Evolutionary conservation across 208 protist genomes (phyloP).

Genomic region (Wallacemonas sp.): DNA sequence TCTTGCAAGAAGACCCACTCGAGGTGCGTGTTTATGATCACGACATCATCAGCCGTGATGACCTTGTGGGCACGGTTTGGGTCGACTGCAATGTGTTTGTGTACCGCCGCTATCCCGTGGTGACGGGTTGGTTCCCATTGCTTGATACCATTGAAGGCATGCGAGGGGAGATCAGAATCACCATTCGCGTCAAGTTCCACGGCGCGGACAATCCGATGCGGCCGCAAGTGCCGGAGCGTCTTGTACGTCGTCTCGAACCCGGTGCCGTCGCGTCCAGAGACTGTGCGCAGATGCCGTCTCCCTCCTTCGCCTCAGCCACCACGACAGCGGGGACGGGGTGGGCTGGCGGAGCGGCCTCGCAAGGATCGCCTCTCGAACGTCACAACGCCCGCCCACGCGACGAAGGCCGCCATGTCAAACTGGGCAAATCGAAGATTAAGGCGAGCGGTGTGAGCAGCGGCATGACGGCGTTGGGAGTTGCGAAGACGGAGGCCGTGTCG

Average conservation of each 20-base stretch:
- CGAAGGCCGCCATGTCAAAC: too few relatives aligned
- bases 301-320: too few relatives aligned
- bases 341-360: too few relatives aligned
- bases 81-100: slow-evolving; percentile 93
- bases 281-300: too few relatives aligned
- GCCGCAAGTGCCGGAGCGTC: slow-evolving; percentile 68
- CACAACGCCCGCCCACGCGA: too few relatives aligned
- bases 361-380: too few relatives aligned
- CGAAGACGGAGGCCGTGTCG: too few relatives aligned
- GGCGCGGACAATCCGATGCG: slow-evolving; percentile 84
- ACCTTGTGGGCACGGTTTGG: slow-evolving; percentile 93
- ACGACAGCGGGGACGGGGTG: too few relatives aligned
- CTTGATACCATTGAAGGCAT: slow-evolving; percentile 81
- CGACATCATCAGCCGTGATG: slow-evolving; percentile 94
- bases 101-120: slow-evolving; percentile 39
- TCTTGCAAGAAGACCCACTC: slow-evolving; percentile 94
- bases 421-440: too few relatives aligned
- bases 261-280: too few relatives aligned
- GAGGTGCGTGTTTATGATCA: slow-evolving; percentile 95
- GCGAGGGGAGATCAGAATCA: slow-evolving; percentile 85
- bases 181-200: slow-evolving; percentile 89
- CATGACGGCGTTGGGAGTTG: too few relatives aligned
- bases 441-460: too few relatives aligned
- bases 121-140: slow-evolving; percentile 93
- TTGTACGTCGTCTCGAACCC: slow-evolving; percentile 34